Evolutionary conservation across 2,329 filamentous ascomycete species (phyloP).

Genomic region (Alternaria brassicicola): DNA sequence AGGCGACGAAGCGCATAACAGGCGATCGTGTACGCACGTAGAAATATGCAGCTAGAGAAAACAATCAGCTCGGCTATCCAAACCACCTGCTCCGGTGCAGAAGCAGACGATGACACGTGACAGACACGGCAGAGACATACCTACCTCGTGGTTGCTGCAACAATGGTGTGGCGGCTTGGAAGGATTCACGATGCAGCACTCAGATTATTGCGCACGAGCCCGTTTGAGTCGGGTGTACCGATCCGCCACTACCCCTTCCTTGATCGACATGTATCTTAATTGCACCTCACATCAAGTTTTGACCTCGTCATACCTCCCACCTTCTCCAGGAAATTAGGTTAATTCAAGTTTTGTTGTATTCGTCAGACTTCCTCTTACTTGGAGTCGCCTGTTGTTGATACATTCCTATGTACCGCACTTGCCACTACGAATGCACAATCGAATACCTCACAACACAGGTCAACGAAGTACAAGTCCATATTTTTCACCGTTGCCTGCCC

Average conservation of each 20-base stretch:
- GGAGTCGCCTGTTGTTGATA: not conserved
- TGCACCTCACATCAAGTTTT: slow-evolving; percentile 25
- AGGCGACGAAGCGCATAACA: slow-evolving; percentile 14
- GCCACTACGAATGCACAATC: not conserved
- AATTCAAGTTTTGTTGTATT: not conserved
- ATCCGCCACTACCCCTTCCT: slow-evolving; percentile 17
- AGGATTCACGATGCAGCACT: slow-evolving; percentile 30
- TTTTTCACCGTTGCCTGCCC: not conserved
- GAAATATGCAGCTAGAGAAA: slow-evolving; percentile 1
- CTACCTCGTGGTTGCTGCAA: slow-evolving; percentile 14
- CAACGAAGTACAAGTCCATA: not conserved
- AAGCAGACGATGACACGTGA: not conserved
- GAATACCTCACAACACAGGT: not conserved
- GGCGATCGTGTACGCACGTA: not conserved
- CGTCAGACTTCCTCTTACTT: not conserved
- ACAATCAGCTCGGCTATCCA: not conserved
- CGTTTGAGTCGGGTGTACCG: slow-evolving; percentile 9
- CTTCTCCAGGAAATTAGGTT: not conserved
- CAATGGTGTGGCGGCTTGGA: slow-evolving; percentile 26
- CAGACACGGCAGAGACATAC: slow-evolving; percentile 10
- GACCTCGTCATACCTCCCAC: not conserved
- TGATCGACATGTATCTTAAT: slow-evolving; percentile 29
- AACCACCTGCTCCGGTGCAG: not conserved
- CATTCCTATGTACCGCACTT: not conserved
- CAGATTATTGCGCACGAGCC: slow-evolving; percentile 23